A percentile compares a stretch with the other conserved stretches of the same genome.
phyloP scores from a whole-genome alignment of 1,284 basidiomycete species.

The Coniferiporia weirii region DNA sequence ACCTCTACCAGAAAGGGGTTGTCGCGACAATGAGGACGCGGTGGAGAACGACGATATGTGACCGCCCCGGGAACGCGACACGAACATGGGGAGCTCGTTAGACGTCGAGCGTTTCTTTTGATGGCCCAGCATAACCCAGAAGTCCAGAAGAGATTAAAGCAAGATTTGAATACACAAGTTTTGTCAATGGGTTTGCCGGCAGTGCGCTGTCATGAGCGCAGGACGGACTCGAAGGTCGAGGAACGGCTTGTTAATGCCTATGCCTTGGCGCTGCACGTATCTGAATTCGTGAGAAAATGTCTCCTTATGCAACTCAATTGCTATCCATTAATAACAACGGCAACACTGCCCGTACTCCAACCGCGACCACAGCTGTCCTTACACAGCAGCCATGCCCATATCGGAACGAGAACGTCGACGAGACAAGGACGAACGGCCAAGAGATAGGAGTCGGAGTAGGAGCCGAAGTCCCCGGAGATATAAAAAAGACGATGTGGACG shows the following conservation, averaged over 20 bases:
- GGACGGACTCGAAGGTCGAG: background rate
- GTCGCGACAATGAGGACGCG: conserved; percentile 16
- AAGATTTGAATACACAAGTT: background rate
- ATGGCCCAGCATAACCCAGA: conserved; percentile 6
- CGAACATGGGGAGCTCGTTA: conserved; percentile 5
- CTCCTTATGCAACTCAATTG: background rate
- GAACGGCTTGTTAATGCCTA: background rate
- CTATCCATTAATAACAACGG: no score
- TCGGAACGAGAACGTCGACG: conserved; percentile 2
- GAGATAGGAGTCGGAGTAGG: conserved; percentile 16
- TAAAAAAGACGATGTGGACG: background rate
- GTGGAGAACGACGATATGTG: conserved; percentile 19
- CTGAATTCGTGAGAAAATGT: background rate
- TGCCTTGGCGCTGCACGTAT: background rate
- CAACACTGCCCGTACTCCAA: background rate
- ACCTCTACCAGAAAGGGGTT: conserved; percentile 11
- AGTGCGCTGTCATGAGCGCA: background rate
- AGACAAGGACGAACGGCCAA: background rate
- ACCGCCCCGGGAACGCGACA: background rate
- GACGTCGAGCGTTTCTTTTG: conserved; percentile 17
- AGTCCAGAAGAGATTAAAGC: background rate
- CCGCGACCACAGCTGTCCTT: no score
- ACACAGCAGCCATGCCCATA: background rate
- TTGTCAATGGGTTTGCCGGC: background rate
- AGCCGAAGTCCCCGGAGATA: conserved; percentile 21